A percentile compares a stretch with the other conserved stretches of the same genome.
These are phyloP conservation scores for Phytophthora pinifolia DNA, from an alignment of 352 stramenopile species.

Conservation along the genomic window DNA sequence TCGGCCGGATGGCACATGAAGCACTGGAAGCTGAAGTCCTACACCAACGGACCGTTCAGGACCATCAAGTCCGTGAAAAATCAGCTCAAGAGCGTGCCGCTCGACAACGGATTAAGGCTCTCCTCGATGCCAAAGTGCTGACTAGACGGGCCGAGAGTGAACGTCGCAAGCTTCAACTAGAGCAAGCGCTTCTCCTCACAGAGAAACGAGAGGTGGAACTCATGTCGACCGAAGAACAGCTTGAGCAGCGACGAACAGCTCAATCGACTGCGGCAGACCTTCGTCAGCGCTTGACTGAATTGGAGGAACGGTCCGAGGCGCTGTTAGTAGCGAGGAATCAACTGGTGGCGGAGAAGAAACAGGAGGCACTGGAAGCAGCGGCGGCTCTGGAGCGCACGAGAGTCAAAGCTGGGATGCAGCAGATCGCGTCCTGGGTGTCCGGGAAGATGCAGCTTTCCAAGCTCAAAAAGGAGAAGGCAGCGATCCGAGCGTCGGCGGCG, in stretches of 20 bases:
- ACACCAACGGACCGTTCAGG: slow-evolving; percentile 20
- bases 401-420: slow-evolving; percentile 30
- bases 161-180: slow-evolving; percentile 6
- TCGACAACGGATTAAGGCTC: slow-evolving; percentile 38
- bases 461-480: slow-evolving; percentile 26
- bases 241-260: slow-evolving; percentile 24
- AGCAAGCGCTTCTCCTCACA: slow-evolving; percentile 18
- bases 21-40: slow-evolving; percentile 9
- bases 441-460: slow-evolving; percentile 28
- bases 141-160: slow-evolving; percentile 17
- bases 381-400: slow-evolving; percentile 10
- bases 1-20: slow-evolving; percentile 20
- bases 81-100: slow-evolving; percentile 21
- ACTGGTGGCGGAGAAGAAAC: slow-evolving; percentile 28
- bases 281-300: slow-evolving; percentile 19
- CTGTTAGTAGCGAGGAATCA: slow-evolving; percentile 19
- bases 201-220: slow-evolving; percentile 41
- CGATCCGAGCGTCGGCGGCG: slow-evolving; percentile 12
- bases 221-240: slow-evolving; percentile 41
- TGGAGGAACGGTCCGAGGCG: slow-evolving; percentile 21
- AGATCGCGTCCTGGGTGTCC: slow-evolving; percentile 41
- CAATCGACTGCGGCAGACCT: slow-evolving; percentile 13
- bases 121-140: slow-evolving; percentile 29
- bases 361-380: slow-evolving; percentile 17
- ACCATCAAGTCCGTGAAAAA: slow-evolving; percentile 16